Evolutionary conservation across 345 rosid genomes (phyloP).

Genomic region (Eucalyptus paniculata): DNA sequence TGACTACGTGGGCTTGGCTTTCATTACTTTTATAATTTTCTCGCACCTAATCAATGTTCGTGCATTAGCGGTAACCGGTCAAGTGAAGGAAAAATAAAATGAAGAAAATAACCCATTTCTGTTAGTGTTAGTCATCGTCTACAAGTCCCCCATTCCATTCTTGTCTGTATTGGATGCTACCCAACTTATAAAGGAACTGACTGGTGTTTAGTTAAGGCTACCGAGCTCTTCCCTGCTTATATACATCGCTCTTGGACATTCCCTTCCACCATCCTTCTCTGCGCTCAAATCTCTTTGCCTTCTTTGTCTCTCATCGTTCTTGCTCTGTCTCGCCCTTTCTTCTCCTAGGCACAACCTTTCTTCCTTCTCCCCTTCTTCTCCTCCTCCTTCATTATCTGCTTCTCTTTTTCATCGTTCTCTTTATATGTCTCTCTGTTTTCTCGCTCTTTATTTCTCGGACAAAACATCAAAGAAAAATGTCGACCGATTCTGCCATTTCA

Average conservation of each 20-base stretch:
- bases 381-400: not conserved
- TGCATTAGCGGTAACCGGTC: not conserved
- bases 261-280: not conserved
- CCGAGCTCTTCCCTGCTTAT: not conserved
- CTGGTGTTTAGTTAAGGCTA: not conserved
- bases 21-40: not conserved
- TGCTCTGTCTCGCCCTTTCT: not conserved
- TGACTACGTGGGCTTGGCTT: not conserved
- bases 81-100: too few relatives aligned
- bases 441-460: not conserved
- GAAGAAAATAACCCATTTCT: too few relatives aligned
- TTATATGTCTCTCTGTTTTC: not conserved
- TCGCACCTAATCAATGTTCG: not conserved
- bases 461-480: not conserved
- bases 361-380: not conserved
- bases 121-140: fast-evolving
- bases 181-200: not conserved
- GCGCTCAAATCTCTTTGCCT: not conserved
- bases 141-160: too few relatives aligned
- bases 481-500: not conserved
- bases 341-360: too few relatives aligned
- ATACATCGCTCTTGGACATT: not conserved
- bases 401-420: not conserved
- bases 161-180: not conserved
- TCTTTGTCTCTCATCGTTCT: not conserved